Base-by-base conservation (phyloP, 768 basidiomycete genomes). In the Agaricus subrufescens region DNA sequence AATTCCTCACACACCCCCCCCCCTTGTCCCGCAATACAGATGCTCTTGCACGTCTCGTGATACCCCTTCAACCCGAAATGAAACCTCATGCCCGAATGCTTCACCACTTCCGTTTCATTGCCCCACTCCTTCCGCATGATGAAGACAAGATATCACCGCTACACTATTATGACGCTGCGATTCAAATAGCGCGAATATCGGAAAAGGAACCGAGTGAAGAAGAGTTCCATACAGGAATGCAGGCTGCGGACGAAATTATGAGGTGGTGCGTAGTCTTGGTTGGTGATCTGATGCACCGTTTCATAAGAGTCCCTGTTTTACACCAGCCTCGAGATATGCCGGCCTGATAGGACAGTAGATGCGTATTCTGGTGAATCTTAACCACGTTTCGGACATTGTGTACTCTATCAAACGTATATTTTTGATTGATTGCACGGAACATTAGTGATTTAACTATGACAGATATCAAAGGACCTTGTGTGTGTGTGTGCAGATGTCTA, bases 81-180 rank as follows among this genome's bases (percentile, higher is more conserved):
- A 85, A 86, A 60, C 88, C 89, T 2, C 85, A 89, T 66, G 77
- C 78, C 3, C 84, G 89, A 60, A 86, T 91, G 86, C 74, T 87
- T 47, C 84, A 89, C 67, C 89, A 91, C 66, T 88, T 91, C 64
- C 84, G 89, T 43, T 89, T 87, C 70, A 78, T 92, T 37, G 69
- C 80, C 3, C 88, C 88, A 0, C 75, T 92, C 55, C 83, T 75
- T 54, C 75, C 68, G 42, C 72, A 65, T 55, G 83, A 87, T 58
- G 82, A 83, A 29, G 79, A 84, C 45, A 84, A 84, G n/a, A 68
- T 88, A 46, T 81, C 88, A 12, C 75, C 82, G 0, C 67, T 91
- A 54, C 86, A 90, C 67, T 86, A 86, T 62, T 91, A 88, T 63
- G 89, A 91, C 63, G 83, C 87, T 47, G 86, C 82, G 0, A 78